These are phyloP conservation scores for Alnus rubra DNA, from an alignment of 306 rosid genomes.

Conservation along the genomic window DNA sequence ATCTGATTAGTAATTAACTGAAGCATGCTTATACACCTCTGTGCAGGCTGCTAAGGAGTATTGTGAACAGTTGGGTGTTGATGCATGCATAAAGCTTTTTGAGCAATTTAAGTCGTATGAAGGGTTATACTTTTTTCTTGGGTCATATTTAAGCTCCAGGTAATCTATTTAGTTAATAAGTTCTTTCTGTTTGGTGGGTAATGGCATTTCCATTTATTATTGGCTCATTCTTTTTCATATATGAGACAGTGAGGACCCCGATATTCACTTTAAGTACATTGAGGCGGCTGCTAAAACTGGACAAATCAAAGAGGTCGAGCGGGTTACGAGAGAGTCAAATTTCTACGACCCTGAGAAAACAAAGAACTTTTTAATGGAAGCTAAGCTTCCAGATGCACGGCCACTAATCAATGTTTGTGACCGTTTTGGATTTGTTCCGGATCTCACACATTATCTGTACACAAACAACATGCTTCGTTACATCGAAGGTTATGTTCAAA, in stretches of 20 bases:
- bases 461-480: constrained; percentile 98
- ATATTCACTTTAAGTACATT: constrained; percentile 97
- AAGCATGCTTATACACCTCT: constrained; percentile 25
- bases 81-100: constrained; percentile 89
- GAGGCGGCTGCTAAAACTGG: constrained; percentile 99
- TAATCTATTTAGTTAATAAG: constrained; percentile 30
- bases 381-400: constrained; percentile 97
- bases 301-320: constrained; percentile 97
- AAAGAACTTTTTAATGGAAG: constrained; percentile 96
- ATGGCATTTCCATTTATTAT: background rate
- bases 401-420: constrained; percentile 98
- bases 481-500: constrained; percentile 98
- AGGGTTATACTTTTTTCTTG: constrained; percentile 95
- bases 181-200: constrained; percentile 14
- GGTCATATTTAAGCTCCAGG: constrained; percentile 98
- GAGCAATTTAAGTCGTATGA: constrained; percentile 98
- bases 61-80: constrained; percentile 94
- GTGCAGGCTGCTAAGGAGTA: constrained; percentile 95
- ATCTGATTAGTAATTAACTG: constrained; percentile 16
- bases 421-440: constrained; percentile 98
- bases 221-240: constrained; percentile 9
- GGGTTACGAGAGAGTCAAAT: constrained; percentile 96
- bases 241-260: constrained; percentile 98
- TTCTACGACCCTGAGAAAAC: constrained; percentile 97
- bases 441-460: constrained; percentile 94